Percentiles rank a stretch among this genome's conserved stretches.
phyloP scores from a whole-genome alignment of 805 yeast species.

The Teunomyces lycoperdinae region DNA sequence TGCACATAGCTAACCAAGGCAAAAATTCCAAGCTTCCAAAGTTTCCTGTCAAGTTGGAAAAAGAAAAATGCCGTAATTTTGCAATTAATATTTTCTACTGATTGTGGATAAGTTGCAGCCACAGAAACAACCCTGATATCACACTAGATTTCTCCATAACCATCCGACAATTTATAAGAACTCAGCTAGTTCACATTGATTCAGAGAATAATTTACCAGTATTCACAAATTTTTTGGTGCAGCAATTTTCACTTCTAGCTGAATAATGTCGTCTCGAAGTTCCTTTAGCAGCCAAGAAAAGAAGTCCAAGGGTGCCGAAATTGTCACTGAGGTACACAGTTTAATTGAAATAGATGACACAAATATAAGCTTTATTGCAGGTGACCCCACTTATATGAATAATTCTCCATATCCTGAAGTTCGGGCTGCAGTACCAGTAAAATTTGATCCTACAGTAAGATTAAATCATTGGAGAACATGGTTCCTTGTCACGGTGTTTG shows the following conservation, averaged over 20 bases:
- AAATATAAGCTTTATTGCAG: slow-evolving; percentile 11
- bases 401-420: slow-evolving; percentile 24
- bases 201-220: not conserved
- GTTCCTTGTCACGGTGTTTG: slow-evolving; percentile 17
- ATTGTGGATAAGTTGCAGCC: not conserved
- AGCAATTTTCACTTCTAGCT: no score
- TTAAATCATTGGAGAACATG: slow-evolving; percentile 22
- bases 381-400: slow-evolving; percentile 13
- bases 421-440: slow-evolving; percentile 18
- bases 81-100: not conserved
- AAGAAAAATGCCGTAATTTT: not conserved
- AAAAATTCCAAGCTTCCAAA: no score
- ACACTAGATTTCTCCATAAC: not conserved
- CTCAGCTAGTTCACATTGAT: not conserved
- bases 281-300: not conserved
- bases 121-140: not conserved
- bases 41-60: not conserved
- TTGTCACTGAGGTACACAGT: slow-evolving; percentile 1
- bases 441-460: slow-evolving; percentile 15
- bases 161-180: not conserved
- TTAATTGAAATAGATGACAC: slow-evolving; percentile 10
- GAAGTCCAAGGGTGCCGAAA: slow-evolving; percentile 2
- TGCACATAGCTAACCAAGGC: no score
- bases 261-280: not conserved
- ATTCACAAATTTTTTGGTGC: no score